Conservation (phyloP, 352 stramenopile genomes). For the Thalassiosira ordinaria region DNA sequence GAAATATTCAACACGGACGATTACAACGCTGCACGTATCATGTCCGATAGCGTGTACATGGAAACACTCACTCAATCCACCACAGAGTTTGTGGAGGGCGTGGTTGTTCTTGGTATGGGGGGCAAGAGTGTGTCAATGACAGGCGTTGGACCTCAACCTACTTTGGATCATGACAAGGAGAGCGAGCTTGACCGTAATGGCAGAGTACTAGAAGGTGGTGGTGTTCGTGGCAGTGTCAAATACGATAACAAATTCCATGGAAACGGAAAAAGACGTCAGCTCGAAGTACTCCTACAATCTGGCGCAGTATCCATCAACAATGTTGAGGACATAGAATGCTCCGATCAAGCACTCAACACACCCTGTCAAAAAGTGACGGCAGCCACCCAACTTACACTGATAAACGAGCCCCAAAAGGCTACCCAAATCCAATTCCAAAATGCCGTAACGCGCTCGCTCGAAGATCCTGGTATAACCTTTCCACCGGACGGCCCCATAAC, state of each 20-base stretch:
- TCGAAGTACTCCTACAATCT: conserved; percentile 28
- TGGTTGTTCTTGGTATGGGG: too few species aligned
- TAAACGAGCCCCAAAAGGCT: conserved; percentile 35
- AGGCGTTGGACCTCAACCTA: too few species aligned
- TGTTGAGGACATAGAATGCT: conserved; percentile 42
- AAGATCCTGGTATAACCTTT: conserved; percentile 23
- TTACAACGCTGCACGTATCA: conserved; percentile 28
- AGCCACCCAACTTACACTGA: conserved; percentile 8
- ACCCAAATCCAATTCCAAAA: conserved; percentile 37
- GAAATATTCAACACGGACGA: conserved; percentile 44
- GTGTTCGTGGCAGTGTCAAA: too few species aligned
- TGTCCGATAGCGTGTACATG: too few species aligned
- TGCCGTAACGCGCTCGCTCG: conserved; percentile 18
- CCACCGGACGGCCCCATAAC: conserved; percentile 33
- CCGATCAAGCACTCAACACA: background rate
- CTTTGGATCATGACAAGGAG: too few species aligned
- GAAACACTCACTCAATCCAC: conserved; percentile 23
- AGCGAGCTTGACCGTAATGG: too few species aligned
- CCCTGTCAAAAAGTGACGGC: conserved; percentile 51
- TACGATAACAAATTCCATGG: too few species aligned
- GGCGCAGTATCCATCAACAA: conserved; percentile 29
- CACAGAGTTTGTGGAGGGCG: conserved; percentile 25
- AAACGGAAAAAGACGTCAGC: too few species aligned
- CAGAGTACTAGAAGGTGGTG: too few species aligned
- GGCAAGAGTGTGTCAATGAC: too few species aligned